A percentile compares a stretch with the other conserved stretches of the same genome.
Evolutionary conservation across 1,139 yeast genomes (phyloP).

Genomic region (Geotrichum restrictum): DNA sequence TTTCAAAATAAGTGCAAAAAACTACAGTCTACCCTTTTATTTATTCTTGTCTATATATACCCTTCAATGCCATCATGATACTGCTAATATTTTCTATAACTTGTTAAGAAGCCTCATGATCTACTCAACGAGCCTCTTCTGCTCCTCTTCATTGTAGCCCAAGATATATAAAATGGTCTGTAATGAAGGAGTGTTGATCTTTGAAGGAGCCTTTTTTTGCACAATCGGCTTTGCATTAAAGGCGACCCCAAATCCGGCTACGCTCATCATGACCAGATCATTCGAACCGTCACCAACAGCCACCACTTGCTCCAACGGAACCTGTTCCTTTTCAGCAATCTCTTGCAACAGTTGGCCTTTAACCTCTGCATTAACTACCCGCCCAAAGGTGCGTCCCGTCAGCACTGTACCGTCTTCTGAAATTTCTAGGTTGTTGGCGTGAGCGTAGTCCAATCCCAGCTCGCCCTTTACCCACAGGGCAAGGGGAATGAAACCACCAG

Average conservation of each 20-base stretch:
- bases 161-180: slow-evolving; percentile 73
- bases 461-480: slow-evolving; percentile 69
- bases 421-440: slow-evolving; percentile 64
- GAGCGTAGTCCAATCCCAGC: slow-evolving; percentile 78
- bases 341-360: slow-evolving; percentile 71
- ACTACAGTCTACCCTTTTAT: too few relatives aligned
- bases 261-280: slow-evolving; percentile 87
- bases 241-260: slow-evolving; percentile 91
- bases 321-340: slow-evolving; percentile 60
- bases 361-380: slow-evolving; percentile 77
- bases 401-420: slow-evolving; percentile 45
- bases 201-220: slow-evolving; percentile 71
- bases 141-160: slow-evolving; percentile 65
- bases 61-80: too few relatives aligned
- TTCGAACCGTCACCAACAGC: slow-evolving; percentile 99
- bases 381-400: slow-evolving; percentile 61
- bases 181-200: slow-evolving; percentile 67
- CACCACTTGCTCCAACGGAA: slow-evolving; percentile 52
- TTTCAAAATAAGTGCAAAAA: too few relatives aligned
- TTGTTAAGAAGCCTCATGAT: slow-evolving; percentile 13
- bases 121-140: slow-evolving; percentile 18
- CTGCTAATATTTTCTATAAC: too few relatives aligned
- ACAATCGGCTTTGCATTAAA: slow-evolving; percentile 97
- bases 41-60: too few relatives aligned
- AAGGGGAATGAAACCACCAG: slow-evolving; percentile 92